Base-by-base conservation (phyloP, 2,329 filamentous ascomycete species). In the Alternaria postmessia region DNA sequence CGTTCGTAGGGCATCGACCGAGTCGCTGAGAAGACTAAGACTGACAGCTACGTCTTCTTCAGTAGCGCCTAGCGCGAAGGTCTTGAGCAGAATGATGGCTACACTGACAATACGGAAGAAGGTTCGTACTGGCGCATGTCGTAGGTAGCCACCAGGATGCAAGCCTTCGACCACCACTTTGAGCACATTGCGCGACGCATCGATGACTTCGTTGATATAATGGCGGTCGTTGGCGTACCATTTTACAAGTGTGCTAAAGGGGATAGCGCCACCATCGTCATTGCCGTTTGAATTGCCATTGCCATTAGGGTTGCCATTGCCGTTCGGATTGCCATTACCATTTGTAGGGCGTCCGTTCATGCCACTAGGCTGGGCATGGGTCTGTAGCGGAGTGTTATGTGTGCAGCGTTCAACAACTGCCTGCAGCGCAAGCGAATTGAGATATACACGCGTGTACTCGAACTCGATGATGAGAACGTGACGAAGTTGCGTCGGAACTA, bases 321-420 rank as follows among this genome's bases (percentile, higher is more conserved):
- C 80, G 16, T 78, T 75, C 5, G 14, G 14, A n/a, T 38, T 38
- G 14, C 62, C 64, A 28, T 57, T 65, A 5, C 63, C 66, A 9
- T 76, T 71, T 3, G 65, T 52, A 24, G 51, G 61, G 57, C 20
- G 75, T 41, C 68, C 57, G 46, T 63, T 57, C 36, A 49, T 28
- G 18, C 70, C 69, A 46, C 74, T 70, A 8, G 69, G 71, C 39
- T 68, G 75, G 46, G 68, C 79, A 67, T 68, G 75, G 46, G 70
- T 71, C 49, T 76, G 77, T 36, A 73, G 74, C 59, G 68, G 78
- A 2, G 89, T 88, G 65, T 94, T 91, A 62, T 86, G 93, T 7
- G 93, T 94, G 79, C 92, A 97, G 61, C 94, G 88, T 79, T 97
- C 94, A 6, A 98, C 93, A 4, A 98, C 93, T 22, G 95, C 95